A percentile compares a stretch with the other conserved stretches of the same genome.
phyloP scores from a whole-genome alignment of 2,329 filamentous ascomycete species.

The Trichoderma sp. region DNA sequence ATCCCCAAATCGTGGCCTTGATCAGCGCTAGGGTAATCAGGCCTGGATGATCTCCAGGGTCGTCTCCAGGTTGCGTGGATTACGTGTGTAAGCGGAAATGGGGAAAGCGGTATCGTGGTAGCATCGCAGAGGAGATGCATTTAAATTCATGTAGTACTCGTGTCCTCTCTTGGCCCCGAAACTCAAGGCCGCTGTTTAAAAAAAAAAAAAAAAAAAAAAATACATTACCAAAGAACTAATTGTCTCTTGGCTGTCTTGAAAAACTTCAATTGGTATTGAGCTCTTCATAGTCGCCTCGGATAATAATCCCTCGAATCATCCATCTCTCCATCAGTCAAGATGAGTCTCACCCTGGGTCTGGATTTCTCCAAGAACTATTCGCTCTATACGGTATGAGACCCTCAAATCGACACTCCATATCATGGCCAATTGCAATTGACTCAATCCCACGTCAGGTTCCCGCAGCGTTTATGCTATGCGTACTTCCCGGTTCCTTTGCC shows the following conservation, averaged over 20 bases:
- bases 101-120: not conserved
- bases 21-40: not conserved
- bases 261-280: not conserved
- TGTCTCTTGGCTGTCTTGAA: not conserved
- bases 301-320: not conserved
- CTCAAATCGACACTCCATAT: not conserved
- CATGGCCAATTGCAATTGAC: not conserved
- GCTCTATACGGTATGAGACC: slow-evolving; percentile 29
- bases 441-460: slow-evolving; percentile 35
- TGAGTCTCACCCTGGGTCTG: slow-evolving; percentile 28
- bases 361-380: slow-evolving; percentile 38
- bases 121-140: not conserved
- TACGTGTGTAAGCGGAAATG: not conserved
- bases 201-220: not conserved
- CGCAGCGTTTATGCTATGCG: slow-evolving; percentile 35
- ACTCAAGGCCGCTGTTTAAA: not conserved
- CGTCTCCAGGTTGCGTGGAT: not conserved
- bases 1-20: not conserved
- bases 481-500: slow-evolving; percentile 38
- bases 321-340: not conserved
- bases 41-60: not conserved
- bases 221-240: not conserved
- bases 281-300: not conserved
- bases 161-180: not conserved
- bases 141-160: not conserved